phyloP scores from a whole-genome alignment of 108 stramenopile genomes.

The Skeletonema potamos region DNA sequence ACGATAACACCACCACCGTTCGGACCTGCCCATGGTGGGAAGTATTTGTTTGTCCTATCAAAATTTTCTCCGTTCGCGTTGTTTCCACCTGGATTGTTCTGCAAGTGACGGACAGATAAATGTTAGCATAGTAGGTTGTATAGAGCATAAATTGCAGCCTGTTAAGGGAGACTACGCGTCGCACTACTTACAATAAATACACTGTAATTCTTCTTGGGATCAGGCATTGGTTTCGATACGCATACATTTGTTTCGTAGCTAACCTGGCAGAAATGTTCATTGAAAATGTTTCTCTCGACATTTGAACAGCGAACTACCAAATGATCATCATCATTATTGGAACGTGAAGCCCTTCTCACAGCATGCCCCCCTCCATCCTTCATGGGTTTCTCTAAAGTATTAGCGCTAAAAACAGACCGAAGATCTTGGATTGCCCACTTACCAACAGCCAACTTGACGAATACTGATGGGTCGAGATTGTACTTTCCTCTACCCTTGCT shows the following conservation, averaged over 20 bases:
- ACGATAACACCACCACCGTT: conserved; percentile 4
- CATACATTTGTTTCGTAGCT: conserved; percentile 29
- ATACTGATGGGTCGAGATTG: conserved; percentile 29
- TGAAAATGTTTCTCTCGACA: conserved; percentile 20
- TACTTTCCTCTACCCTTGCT: conserved; percentile 26
- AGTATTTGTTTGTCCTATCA: conserved; percentile 12
- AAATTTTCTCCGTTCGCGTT: too few relatives aligned
- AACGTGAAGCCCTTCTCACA: conserved; percentile 5
- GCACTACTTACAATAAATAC: too few relatives aligned
- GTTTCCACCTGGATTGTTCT: conserved; percentile 1
- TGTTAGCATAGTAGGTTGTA: too few relatives aligned
- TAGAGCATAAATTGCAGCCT: too few relatives aligned
- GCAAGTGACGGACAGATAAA: too few relatives aligned
- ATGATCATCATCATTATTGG: background rate
- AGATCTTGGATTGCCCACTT: conserved; percentile 39
- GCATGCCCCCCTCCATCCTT: conserved; percentile 5
- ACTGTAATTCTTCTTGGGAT: too few relatives aligned
- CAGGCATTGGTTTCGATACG: conserved; percentile 12
- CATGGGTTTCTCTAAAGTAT: conserved; percentile 22
- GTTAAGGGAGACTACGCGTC: too few relatives aligned
- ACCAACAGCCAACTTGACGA: conserved; percentile 25
- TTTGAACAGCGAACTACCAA: conserved; percentile 35
- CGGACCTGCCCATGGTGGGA: conserved; percentile 19
- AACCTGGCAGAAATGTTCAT: conserved; percentile 21
- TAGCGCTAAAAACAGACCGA: conserved; percentile 18